Evolutionary conservation across 2,329 filamentous ascomycete genomes (phyloP), one percentile per base, ranked within the genome.

Genomic region (Biscogniauxia sp.): DNA sequence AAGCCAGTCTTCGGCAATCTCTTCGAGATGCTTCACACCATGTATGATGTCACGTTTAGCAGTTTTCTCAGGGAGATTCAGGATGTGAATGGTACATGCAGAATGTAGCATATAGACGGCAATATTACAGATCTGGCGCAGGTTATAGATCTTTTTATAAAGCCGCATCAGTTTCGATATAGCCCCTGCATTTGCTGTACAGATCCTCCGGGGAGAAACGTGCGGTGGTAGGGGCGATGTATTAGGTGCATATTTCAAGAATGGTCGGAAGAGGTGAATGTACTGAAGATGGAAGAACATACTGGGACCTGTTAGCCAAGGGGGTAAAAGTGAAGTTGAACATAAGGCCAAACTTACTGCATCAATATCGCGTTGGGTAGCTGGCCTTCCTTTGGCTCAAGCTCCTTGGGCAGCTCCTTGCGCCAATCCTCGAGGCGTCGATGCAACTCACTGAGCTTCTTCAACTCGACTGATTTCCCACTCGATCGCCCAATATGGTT

Each of bases 271-370:
- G 4, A 98, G 87, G 71, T 98, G 93, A 62, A 98, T 96, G 72
- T 96, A 96, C 53, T 97, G 87, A 0, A 98, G 83, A 71, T 98
- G 93, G 75, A 94, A 97, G 77, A 98, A 97, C 93, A 98, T 98
- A 78, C 93, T 97, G 69, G 8, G 26, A 28, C 25, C 53, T 17
- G 64, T 77, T 56, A 77, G 67, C 45, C 0, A 57, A 41, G 9
- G 55, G 17, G 56, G 28, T 8, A 61, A 25, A 23, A 23, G 19
- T 37, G 52, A 6, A 8, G 13, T 17, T 15, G 17, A 25, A 28
- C 13, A 23, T 8, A 25, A 51, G 58, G 25, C 13, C 52, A 59
- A 6, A 85, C 93, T 85, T 85, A 97, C 93, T 98, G 94, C 77
- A 87, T 86, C 53, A 88, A 75, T 32, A 88, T 82, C 20, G 96